Evolutionary conservation across 2,329 filamentous ascomycete genomes (phyloP).

Genomic region (Leptoxyphium fumago): DNA sequence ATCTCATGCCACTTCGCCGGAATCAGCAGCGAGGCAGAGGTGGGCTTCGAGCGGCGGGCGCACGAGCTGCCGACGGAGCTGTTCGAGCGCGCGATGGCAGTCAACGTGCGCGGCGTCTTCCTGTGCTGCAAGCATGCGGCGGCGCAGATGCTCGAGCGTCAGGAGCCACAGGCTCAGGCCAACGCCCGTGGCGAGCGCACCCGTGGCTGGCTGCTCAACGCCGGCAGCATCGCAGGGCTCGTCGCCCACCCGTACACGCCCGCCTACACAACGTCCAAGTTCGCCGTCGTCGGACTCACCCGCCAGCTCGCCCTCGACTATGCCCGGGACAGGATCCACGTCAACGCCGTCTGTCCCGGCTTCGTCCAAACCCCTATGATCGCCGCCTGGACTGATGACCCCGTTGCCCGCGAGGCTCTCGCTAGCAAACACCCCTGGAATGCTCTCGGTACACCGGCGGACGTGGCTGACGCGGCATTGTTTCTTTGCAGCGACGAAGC

Average conservation of each 20-base stretch:
- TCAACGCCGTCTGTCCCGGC: slow-evolving; percentile 9
- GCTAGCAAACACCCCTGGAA: slow-evolving; percentile 10
- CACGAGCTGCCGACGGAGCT: slow-evolving; percentile 10
- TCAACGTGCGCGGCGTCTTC: slow-evolving; percentile 28
- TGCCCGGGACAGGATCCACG: slow-evolving; percentile 12
- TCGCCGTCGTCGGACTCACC: slow-evolving; percentile 16
- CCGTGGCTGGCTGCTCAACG: slow-evolving; percentile 37
- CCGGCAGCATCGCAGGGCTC: slow-evolving; percentile 28
- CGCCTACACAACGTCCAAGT: slow-evolving; percentile 10
- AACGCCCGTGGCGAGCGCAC: slow-evolving; percentile 23
- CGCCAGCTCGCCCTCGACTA: slow-evolving; percentile 15
- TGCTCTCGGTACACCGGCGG: slow-evolving; percentile 10
- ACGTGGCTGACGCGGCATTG: slow-evolving; percentile 13
- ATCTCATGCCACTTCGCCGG: slow-evolving; percentile 15
- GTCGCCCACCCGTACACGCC: slow-evolving; percentile 4
- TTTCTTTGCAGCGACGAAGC: slow-evolving; percentile 15
- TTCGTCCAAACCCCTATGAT: slow-evolving; percentile 12
- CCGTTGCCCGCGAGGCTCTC: slow-evolving; percentile 1
- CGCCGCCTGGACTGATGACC: neutral
- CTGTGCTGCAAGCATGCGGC: slow-evolving; percentile 28
- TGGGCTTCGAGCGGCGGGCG: slow-evolving; percentile 1
- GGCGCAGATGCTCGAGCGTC: slow-evolving; percentile 23
- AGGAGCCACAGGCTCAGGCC: slow-evolving; percentile 16
- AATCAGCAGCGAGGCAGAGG: slow-evolving; percentile 5
- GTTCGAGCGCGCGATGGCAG: slow-evolving; percentile 11